Evolutionary conservation across 164 flowering plant genomes (phyloP), one percentile per base, ranked within the genome.

Genomic region (Macadamia tetraphylla): DNA sequence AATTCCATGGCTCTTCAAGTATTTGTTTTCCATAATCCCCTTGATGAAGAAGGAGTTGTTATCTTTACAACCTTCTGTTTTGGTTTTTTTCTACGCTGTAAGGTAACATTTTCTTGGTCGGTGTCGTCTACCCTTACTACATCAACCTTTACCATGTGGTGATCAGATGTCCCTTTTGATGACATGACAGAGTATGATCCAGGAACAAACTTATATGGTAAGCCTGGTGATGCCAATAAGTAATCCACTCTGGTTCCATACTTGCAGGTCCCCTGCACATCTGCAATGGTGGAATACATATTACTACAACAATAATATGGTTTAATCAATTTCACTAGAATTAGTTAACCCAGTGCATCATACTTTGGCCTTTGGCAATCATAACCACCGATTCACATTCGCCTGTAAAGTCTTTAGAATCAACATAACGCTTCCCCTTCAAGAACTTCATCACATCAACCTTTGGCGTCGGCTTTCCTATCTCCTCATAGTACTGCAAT

Each of bases 331-430:
- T 62, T 12, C 44, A 51, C 65, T 29, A 18, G 31, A 67, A 8
- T 35, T 15, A 30, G 62, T 30, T 55, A 30, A 62, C 11, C 9
- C 2, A 23, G 29, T 53, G 18, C 32, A 18, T 13, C 32, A 10
- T 86, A 94, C 99, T 88, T 77, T 94, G 97, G 80, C 99, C 99
- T 87, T 92, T 92, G 75, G 95, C 97, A 3, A 94, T 88, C 84
- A 94, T 81, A 60, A 94, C 97, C 0, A 90, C 97, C 0, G 97
- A 77, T 62, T 94, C 97, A 46, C 87, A 94, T 72, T 94, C 97
- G 31, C 99, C 99, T 9, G 91, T 87, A 64, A 81, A 92, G 72
- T 86, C 88, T 76, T 92, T 92, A 2, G 97, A 92, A 72, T 94
- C 99, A n/a, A 77, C 78, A 70, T 88, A 90, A 13, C 79, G 83